These are phyloP conservation scores for Atalantia buxifolia DNA, from an alignment of 345 rosid genomes.

Conservation along the genomic window DNA sequence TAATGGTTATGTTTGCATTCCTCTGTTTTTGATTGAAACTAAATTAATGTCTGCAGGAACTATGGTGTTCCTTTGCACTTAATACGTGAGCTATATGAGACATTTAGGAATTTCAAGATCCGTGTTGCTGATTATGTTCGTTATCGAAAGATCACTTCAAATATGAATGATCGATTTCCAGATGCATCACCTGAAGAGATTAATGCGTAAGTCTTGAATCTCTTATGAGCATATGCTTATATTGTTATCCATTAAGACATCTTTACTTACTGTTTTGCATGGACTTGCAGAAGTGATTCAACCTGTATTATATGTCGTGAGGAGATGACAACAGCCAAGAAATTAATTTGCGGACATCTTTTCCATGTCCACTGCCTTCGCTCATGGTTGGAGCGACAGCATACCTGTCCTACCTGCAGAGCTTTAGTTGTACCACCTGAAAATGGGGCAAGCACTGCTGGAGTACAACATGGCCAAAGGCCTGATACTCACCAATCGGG, in stretches of 20 bases:
- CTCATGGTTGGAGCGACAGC: constrained; percentile 94
- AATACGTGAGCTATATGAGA: constrained; percentile 94
- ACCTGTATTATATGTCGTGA: constrained; percentile 98
- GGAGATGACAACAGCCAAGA: constrained; percentile 95
- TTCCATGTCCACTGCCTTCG: constrained; percentile 97
- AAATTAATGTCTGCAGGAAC: constrained; percentile 53
- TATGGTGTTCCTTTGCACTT: constrained; percentile 94
- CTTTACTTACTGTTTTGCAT: constrained; percentile 20
- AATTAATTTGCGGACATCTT: constrained; percentile 88
- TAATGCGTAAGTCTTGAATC: constrained; percentile 48
- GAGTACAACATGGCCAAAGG: constrained; percentile 57
- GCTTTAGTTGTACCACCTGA: constrained; percentile 87
- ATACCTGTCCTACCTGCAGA: constrained; percentile 96
- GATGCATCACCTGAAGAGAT: constrained; percentile 94
- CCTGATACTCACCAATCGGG: constrained; percentile 56
- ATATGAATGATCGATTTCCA: constrained; percentile 95
- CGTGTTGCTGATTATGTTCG: constrained; percentile 91
- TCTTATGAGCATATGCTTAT: neutral
- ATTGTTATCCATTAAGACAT: constrained; percentile 2
- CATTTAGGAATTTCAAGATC: constrained; percentile 85
- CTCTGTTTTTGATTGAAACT: neutral
- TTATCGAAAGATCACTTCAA: constrained; percentile 92
- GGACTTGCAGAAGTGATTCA: constrained; percentile 73
- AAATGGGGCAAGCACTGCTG: constrained; percentile 47
- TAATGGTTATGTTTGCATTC: neutral